These are phyloP conservation scores for Meyerozyma sp. DNA, from an alignment of 1,139 yeast genomes.

Conservation along the genomic window DNA sequence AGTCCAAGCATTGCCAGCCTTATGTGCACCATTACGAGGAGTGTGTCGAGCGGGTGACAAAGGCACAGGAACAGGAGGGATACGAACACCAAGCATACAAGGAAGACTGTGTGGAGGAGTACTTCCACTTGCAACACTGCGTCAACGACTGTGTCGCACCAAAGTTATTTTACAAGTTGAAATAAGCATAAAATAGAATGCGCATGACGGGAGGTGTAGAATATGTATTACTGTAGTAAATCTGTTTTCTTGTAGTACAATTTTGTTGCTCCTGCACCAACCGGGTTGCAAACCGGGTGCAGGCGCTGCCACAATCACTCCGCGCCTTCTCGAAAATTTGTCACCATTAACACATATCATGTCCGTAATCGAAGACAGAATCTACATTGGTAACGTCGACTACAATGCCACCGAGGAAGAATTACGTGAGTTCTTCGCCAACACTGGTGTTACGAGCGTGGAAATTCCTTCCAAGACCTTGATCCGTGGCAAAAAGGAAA, in stretches of 20 bases:
- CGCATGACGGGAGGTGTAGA: background rate
- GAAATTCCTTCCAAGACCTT: constrained; percentile 38
- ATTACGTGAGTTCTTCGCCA: constrained; percentile 34
- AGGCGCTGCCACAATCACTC: background rate
- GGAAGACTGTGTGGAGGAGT: constrained; percentile 97
- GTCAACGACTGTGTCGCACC: constrained; percentile 91
- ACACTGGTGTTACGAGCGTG: constrained; percentile 9
- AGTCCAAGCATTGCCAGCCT: constrained; percentile 65
- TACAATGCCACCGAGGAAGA: constrained; percentile 50
- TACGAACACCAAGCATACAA: constrained; percentile 78
- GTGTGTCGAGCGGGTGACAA: constrained; percentile 91
- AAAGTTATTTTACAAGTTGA: constrained; percentile 79
- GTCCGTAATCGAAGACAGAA: constrained; percentile 1
- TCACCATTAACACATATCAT: background rate
- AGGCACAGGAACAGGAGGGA: constrained; percentile 76
- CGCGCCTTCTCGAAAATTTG: background rate
- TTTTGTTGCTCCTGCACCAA: background rate
- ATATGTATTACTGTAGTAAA: too few species aligned
- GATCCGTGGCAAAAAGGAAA: constrained; percentile 26
- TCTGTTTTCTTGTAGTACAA: too few species aligned
- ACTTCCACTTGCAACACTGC: constrained; percentile 95
- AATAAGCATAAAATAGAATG: constrained; percentile 34
- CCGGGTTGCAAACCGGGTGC: background rate
- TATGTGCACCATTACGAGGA: constrained; percentile 87
- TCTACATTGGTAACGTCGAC: constrained; percentile 50